Evolutionary conservation across 1,139 yeast genomes (phyloP).

Genomic region (Candida smagusa): DNA sequence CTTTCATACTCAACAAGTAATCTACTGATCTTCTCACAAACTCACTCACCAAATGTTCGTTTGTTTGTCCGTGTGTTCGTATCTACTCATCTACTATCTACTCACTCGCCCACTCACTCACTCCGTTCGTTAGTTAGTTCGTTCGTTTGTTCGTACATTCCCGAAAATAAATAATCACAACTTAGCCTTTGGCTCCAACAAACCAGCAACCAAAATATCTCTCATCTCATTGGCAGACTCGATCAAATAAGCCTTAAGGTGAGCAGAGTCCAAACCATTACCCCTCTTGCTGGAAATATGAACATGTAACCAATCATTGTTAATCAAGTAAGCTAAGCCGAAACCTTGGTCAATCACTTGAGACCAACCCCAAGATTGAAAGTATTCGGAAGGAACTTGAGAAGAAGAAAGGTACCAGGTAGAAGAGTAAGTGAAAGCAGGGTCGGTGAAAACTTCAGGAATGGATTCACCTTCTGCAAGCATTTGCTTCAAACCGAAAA

Average conservation of each 20-base stretch:
- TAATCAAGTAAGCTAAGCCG: constrained; percentile 92
- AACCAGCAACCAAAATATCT: constrained; percentile 50
- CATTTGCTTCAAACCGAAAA: constrained; percentile 83
- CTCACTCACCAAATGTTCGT: no score
- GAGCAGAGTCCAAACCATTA: constrained; percentile 63
- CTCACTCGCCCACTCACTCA: no score
- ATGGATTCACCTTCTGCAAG: constrained; percentile 55
- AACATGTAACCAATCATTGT: constrained; percentile 80
- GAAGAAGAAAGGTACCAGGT: constrained; percentile 90
- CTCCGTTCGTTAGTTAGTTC: no score
- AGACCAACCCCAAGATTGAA: constrained; percentile 95
- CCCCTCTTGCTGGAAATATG: constrained; percentile 78
- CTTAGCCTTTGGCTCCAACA: constrained; percentile 40
- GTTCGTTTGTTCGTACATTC: neutral
- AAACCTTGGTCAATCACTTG: constrained; percentile 93
- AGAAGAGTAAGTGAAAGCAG: constrained; percentile 68
- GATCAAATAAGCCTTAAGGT: constrained; percentile 66
- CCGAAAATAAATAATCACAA: constrained; percentile 14
- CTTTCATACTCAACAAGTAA: no score
- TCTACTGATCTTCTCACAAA: no score
- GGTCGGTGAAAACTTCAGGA: constrained; percentile 75
- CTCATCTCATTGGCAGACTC: constrained; percentile 82
- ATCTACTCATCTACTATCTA: no score
- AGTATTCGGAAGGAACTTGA: constrained; percentile 82
- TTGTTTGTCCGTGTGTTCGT: no score